Evolutionary conservation across 768 basidiomycete species (phyloP).

Genomic region (Phlegmacium glaucopus): DNA sequence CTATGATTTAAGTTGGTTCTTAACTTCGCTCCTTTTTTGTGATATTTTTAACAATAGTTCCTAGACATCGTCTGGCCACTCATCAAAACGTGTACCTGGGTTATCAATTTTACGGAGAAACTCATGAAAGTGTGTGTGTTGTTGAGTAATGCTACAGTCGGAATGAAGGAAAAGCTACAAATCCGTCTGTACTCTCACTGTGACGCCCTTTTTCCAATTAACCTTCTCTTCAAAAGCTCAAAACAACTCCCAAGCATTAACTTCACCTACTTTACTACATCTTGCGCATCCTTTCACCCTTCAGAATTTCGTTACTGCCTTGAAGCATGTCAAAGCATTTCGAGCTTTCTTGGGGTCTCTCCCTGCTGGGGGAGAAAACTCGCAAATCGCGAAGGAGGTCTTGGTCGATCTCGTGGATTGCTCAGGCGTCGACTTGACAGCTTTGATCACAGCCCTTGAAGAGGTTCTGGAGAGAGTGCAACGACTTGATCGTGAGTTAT

Average conservation of each 20-base stretch:
- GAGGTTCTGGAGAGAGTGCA: slow-evolving; percentile 31
- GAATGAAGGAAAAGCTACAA: slow-evolving; percentile 4
- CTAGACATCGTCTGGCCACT: slow-evolving; percentile 75
- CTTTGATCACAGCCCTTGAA: slow-evolving; percentile 44
- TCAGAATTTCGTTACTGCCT: slow-evolving; percentile 43
- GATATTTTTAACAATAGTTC: slow-evolving; percentile 3
- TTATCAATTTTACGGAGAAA: slow-evolving; percentile 56
- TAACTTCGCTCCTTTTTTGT: neutral
- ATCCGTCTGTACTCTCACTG: neutral
- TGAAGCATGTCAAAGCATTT: slow-evolving; percentile 58
- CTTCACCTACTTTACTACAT: slow-evolving; percentile 46
- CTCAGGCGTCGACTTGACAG: slow-evolving; percentile 61
- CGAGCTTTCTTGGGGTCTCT: slow-evolving; percentile 49
- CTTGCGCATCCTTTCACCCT: slow-evolving; percentile 61
- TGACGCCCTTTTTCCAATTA: neutral
- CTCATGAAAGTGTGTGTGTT: slow-evolving; percentile 56
- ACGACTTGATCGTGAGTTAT: slow-evolving; percentile 31
- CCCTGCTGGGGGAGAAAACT: slow-evolving; percentile 55
- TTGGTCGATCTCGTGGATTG: slow-evolving; percentile 60
- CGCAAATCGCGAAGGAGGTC: slow-evolving; percentile 60
- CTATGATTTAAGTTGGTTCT: slow-evolving; percentile 58
- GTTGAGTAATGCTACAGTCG: slow-evolving; percentile 21
- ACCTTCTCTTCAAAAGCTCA: neutral
- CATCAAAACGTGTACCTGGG: slow-evolving; percentile 58
- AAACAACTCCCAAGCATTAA: neutral